phyloP scores from a whole-genome alignment of 495 filamentous ascomycete genomes.

The Penicillium arizonense region DNA sequence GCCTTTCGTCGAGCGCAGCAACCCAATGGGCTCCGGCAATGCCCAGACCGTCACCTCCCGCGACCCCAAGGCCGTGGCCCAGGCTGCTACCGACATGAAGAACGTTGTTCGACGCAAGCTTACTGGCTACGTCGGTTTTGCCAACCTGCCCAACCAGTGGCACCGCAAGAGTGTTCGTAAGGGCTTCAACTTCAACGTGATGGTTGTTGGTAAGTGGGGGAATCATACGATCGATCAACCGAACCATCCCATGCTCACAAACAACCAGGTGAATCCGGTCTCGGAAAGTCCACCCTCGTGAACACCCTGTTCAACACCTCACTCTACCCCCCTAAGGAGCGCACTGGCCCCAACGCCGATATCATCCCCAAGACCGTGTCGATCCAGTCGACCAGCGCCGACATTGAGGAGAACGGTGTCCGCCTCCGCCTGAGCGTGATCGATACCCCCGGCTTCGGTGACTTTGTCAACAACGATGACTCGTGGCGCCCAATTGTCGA shows the following conservation, averaged over 20 bases:
- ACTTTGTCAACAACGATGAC: constrained; percentile 99
- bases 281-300: constrained; percentile 98
- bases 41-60: constrained; percentile 72
- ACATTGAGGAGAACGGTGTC: constrained; percentile 98
- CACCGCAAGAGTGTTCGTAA: constrained; percentile 99
- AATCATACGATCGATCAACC: constrained; percentile 36
- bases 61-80: constrained; percentile 78
- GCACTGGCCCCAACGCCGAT: constrained; percentile 92
- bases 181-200: constrained; percentile 99
- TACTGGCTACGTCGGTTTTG: constrained; percentile 97
- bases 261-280: constrained; percentile 86
- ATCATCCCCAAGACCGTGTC: constrained; percentile 99
- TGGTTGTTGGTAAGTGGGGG: constrained; percentile 84
- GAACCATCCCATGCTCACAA: constrained; percentile 1
- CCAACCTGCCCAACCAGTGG: constrained; percentile 99
- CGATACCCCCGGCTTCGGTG: constrained; percentile 96
- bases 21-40: constrained; percentile 57
- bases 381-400: constrained; percentile 97
- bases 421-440: constrained; percentile 96
- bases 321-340: constrained; percentile 97
- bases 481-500: constrained; percentile 98
- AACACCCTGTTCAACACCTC: constrained; percentile 99
- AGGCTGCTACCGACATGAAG: constrained; percentile 80
- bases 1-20: constrained; percentile 60
- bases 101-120: constrained; percentile 98